A percentile compares a stretch with the other conserved stretches of the same genome.
These are phyloP conservation scores for Trichopus zeylanicus DNA, from an alignment of 116 monocot species.

Conservation along the genomic window DNA sequence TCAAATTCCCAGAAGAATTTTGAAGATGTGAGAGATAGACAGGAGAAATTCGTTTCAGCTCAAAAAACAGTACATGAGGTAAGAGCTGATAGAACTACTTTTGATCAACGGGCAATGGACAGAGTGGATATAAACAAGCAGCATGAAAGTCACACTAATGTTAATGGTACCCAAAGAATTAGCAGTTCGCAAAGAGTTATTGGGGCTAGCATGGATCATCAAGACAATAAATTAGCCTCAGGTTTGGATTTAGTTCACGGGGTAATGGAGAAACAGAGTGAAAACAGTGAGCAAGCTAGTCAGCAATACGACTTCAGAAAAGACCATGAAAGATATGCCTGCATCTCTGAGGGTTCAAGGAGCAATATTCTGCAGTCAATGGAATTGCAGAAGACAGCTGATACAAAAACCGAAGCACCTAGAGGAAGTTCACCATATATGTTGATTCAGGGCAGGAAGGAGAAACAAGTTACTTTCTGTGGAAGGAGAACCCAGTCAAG, in stretches of 20 bases:
- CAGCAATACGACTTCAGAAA: constrained; percentile 5
- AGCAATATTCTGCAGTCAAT: not conserved
- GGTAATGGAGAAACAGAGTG: not conserved
- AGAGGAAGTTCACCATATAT: constrained; percentile 9
- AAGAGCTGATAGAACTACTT: constrained; percentile 20
- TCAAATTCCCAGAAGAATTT: not conserved
- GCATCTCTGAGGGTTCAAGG: not conserved
- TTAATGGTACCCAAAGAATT: constrained; percentile 12
- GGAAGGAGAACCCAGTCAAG: constrained; percentile 10
- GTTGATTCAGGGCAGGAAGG: constrained; percentile 16
- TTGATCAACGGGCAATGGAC: constrained; percentile 20
- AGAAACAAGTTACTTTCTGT: constrained; percentile 7
- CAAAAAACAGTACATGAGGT: constrained; percentile 18
- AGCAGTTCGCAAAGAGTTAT: constrained; percentile 10
- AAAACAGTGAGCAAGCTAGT: not conserved
- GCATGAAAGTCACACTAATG: constrained; percentile 8
- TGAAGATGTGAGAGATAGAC: constrained; percentile 14
- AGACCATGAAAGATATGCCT: constrained; percentile 1
- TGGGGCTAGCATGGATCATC: constrained; percentile 13
- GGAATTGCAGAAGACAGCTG: not conserved
- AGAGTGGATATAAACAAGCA: constrained; percentile 13
- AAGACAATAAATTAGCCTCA: constrained; percentile 7
- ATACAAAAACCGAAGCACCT: constrained; percentile 1
- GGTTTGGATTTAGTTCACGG: constrained; percentile 10
- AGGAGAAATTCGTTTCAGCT: constrained; percentile 25